Evolutionary conservation across 2,329 filamentous ascomycete species (phyloP).

Genomic region (Penicillium sp.): DNA sequence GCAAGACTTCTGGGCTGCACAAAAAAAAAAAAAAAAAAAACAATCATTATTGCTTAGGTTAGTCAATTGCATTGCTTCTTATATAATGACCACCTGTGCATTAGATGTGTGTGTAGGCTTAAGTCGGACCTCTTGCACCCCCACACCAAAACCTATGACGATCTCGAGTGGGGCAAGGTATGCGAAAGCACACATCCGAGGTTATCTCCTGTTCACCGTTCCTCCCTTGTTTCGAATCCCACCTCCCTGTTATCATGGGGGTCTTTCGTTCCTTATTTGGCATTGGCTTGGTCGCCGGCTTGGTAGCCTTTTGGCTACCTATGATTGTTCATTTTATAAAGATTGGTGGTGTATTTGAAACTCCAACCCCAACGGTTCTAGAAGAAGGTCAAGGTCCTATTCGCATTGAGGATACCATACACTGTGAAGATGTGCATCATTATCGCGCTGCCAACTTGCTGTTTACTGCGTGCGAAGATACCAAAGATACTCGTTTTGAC

Average conservation of each 20-base stretch:
- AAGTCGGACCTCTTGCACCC: too few species aligned
- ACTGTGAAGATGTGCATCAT: slow-evolving; percentile 63
- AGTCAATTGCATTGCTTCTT: not conserved
- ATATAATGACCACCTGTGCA: not conserved
- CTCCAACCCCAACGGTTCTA: slow-evolving; percentile 16
- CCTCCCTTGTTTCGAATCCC: not conserved
- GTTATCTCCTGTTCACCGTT: not conserved
- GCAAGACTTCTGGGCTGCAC: not conserved
- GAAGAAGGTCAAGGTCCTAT: slow-evolving; percentile 37
- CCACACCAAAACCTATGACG: not conserved
- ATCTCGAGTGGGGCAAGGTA: not conserved
- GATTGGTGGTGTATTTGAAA: slow-evolving; percentile 25
- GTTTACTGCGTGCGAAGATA: slow-evolving; percentile 59
- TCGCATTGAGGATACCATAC: slow-evolving; percentile 52
- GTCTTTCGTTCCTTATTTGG: slow-evolving; percentile 12
- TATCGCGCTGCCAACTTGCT: slow-evolving; percentile 50
- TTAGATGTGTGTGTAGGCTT: not conserved
- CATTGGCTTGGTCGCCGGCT: slow-evolving; percentile 19
- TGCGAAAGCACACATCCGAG: not conserved
- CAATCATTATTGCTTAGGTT: slow-evolving; percentile 4
- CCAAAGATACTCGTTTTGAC: slow-evolving; percentile 39
- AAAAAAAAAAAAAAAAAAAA: slow-evolving; percentile 16
- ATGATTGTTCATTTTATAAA: slow-evolving; percentile 19
- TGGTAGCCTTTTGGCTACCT: slow-evolving; percentile 21
- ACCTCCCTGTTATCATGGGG: slow-evolving; percentile 18